These are phyloP conservation scores for Didymella sp. DNA, from an alignment of 2,329 filamentous ascomycete species.

Conservation along the genomic window DNA sequence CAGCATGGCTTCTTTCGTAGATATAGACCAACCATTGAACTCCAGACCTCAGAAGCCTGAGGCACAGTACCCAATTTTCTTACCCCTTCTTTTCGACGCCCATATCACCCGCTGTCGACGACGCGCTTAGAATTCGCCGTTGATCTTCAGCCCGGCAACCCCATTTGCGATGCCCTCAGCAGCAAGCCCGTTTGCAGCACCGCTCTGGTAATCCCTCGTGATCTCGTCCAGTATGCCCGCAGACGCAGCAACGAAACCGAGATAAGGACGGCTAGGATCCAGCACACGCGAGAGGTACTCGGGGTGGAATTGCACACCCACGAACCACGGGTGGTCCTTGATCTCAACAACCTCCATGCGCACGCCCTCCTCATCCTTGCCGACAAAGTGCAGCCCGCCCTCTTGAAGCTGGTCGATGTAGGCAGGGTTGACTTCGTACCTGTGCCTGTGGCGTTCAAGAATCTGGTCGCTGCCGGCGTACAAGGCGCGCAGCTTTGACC, in stretches of 20 bases:
- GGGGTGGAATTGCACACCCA: slow-evolving; percentile 87
- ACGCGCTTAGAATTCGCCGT: slow-evolving; percentile 25
- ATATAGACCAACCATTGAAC: slow-evolving; percentile 1
- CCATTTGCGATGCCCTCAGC: slow-evolving; percentile 36
- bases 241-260: slow-evolving; percentile 84
- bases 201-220: slow-evolving; percentile 41
- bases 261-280: slow-evolving; percentile 74
- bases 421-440: slow-evolving; percentile 88
- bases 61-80: not conserved
- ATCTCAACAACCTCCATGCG: slow-evolving; percentile 86
- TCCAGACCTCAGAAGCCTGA: not conserved
- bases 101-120: not conserved
- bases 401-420: slow-evolving; percentile 72
- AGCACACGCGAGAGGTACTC: slow-evolving; percentile 83
- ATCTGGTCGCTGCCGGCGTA: slow-evolving; percentile 65
- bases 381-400: slow-evolving; percentile 76
- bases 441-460: slow-evolving; percentile 81
- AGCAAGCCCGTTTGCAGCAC: slow-evolving; percentile 17
- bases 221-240: slow-evolving; percentile 68
- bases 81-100: not conserved
- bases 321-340: slow-evolving; percentile 82
- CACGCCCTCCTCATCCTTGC: slow-evolving; percentile 78
- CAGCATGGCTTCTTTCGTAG: slow-evolving; percentile 12
- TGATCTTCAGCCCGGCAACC: slow-evolving; percentile 31
- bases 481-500: slow-evolving; percentile 77